A percentile compares a stretch with the other conserved stretches of the same genome.
phyloP scores from a whole-genome alignment of 805 yeast species.

The Kodamaea fukazawae region DNA sequence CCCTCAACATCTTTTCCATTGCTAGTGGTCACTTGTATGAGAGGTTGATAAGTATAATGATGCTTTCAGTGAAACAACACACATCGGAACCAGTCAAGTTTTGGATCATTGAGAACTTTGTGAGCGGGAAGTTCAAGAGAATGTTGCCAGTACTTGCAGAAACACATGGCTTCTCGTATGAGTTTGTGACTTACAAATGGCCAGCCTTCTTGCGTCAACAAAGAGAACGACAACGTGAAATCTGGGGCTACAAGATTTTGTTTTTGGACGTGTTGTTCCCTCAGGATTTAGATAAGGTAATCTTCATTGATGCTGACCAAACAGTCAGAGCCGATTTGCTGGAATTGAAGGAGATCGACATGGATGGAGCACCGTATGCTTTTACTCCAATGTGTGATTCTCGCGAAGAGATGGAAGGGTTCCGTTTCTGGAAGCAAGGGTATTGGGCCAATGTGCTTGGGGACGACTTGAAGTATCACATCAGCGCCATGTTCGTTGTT shows the following conservation, averaged over 20 bases:
- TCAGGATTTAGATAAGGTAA: constrained; percentile 64
- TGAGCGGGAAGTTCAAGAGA: constrained; percentile 65
- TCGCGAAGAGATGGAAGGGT: constrained; percentile 76
- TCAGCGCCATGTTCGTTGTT: constrained; percentile 80
- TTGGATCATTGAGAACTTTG: constrained; percentile 82
- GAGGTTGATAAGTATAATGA: constrained; percentile 73
- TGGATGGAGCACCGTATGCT: constrained; percentile 82
- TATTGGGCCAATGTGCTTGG: constrained; percentile 74
- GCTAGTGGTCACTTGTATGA: constrained; percentile 84
- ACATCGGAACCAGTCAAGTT: constrained; percentile 62
- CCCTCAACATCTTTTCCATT: constrained; percentile 72
- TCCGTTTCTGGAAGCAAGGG: constrained; percentile 89
- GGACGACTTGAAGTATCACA: constrained; percentile 64
- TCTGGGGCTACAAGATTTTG: constrained; percentile 86
- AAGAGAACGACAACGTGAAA: constrained; percentile 69
- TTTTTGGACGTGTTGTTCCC: constrained; percentile 89
- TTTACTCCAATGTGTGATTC: constrained; percentile 87
- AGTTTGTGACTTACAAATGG: constrained; percentile 86
- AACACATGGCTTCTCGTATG: constrained; percentile 63
- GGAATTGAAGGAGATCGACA: constrained; percentile 64
- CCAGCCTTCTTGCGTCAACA: constrained; percentile 86
- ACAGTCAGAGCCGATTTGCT: constrained; percentile 71
- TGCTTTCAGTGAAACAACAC: constrained; percentile 66
- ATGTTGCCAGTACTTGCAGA: constrained; percentile 60
- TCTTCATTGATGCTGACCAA: constrained; percentile 87